Conservation (phyloP, 148 eudicot species). For the Chenopodium berlandieri region DNA sequence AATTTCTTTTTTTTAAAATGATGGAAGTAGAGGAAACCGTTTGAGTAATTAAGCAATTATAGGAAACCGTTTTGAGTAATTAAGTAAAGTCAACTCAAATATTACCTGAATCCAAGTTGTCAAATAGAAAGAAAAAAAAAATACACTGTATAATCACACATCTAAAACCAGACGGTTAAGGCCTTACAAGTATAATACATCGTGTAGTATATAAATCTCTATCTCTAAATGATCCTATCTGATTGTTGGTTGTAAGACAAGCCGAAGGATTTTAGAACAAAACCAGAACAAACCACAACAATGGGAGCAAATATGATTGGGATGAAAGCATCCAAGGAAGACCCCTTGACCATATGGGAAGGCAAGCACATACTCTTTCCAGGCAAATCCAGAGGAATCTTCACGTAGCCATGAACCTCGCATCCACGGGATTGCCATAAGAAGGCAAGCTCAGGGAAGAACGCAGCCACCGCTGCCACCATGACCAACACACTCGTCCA, state of each 20-base stretch:
- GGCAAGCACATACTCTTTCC: constrained; percentile 41
- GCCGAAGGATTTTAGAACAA: constrained; percentile 25
- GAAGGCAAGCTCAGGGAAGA: constrained; percentile 36
- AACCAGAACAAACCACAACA: constrained; percentile 31
- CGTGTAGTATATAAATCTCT: no score
- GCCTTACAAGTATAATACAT: neutral
- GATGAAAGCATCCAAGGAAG: constrained; percentile 31
- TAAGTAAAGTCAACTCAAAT: neutral
- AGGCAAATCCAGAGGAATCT: constrained; percentile 39
- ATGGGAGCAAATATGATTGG: constrained; percentile 35
- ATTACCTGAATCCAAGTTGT: neutral
- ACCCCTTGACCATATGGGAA: constrained; percentile 28
- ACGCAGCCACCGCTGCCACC: constrained; percentile 29
- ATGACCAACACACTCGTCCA: constrained; percentile 28
- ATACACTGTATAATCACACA: neutral
- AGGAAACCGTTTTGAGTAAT: no score
- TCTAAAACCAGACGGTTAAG: neutral
- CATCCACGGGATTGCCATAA: constrained; percentile 28
- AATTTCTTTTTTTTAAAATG: no score
- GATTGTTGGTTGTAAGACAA: constrained; percentile 9
- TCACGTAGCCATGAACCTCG: constrained; percentile 16
- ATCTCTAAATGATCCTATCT: neutral
- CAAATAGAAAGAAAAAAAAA: neutral
- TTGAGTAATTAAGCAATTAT: no score
- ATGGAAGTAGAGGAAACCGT: no score